Evolutionary conservation across 2,329 filamentous ascomycete species (phyloP).

Genomic region (Paecilomyces formosus): DNA sequence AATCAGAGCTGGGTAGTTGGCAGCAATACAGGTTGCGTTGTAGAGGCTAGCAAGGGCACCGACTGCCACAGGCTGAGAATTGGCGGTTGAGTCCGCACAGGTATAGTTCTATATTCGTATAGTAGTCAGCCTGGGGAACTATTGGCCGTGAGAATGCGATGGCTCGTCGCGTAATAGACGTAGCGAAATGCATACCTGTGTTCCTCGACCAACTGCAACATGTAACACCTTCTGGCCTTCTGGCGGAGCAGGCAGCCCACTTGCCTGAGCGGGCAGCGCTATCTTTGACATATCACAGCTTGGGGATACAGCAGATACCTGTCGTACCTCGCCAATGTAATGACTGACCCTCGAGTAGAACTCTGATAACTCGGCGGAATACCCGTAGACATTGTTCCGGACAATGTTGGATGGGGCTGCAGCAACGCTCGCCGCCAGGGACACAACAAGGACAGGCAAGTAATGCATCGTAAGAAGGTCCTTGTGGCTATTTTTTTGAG

Average conservation of each 20-base stretch:
- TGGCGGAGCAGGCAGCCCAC: slow-evolving; percentile 54
- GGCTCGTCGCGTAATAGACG: neutral
- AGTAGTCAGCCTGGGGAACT: slow-evolving; percentile 8
- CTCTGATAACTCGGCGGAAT: slow-evolving; percentile 31
- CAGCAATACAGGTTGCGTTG: slow-evolving; percentile 75
- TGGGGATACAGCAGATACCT: slow-evolving; percentile 10
- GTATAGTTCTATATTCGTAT: slow-evolving; percentile 70
- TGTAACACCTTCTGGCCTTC: slow-evolving; percentile 60
- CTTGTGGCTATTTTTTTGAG: neutral
- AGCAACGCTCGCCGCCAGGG: slow-evolving; percentile 22
- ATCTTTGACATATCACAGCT: slow-evolving; percentile 28
- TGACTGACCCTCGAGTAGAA: slow-evolving; percentile 33
- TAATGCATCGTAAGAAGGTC: slow-evolving; percentile 1
- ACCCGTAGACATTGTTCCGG: slow-evolving; percentile 26
- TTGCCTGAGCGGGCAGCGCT: slow-evolving; percentile 41
- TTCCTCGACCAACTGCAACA: slow-evolving; percentile 79
- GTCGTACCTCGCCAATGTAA: slow-evolving; percentile 24
- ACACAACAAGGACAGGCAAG: slow-evolving; percentile 18
- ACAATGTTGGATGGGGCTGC: slow-evolving; percentile 25
- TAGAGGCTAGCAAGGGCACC: slow-evolving; percentile 81
- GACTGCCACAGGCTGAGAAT: slow-evolving; percentile 53
- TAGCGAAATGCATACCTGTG: slow-evolving; percentile 37
- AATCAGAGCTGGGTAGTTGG: slow-evolving; percentile 61
- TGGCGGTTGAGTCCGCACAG: slow-evolving; percentile 57
- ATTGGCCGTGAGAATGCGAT: neutral